Base-by-base conservation (phyloP, 495 filamentous ascomycete species). In the Podospora pseudoanserina region DNA sequence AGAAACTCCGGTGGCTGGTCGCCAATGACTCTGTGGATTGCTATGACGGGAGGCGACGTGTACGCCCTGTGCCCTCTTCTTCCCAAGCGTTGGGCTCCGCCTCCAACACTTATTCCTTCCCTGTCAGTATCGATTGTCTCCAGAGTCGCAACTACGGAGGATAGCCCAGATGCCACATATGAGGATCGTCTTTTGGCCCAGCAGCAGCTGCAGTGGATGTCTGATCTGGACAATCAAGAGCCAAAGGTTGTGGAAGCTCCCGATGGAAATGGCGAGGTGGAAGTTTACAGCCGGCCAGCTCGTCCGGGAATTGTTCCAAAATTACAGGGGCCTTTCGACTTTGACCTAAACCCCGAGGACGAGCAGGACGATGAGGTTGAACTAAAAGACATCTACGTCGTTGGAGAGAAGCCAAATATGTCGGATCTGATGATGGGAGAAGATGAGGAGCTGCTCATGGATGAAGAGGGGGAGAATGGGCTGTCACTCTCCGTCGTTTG, bases 61-160 rank as follows among this genome's bases (percentile, higher is more conserved):
- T 97, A 97, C 71, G 91, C 92, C 7, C 79, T 97, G n/a, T 96
- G 93, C 76, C 93, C 93, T 11, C 83, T 97, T 4, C 79, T 97
- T 30, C 93, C 93, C 4, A 85, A 85, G 16, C 92, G 87, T 72
- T 97, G 92, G 92, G 84, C 90, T 62, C 89, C 90, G n/a, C 87
- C 90, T 18, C 84, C 89, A 2, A 88, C 88, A 0, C 82, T 91
- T 15, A 86, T 96, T 30, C 89, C 93, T 3, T 90, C 91, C 0
- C 81, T 97, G 34, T 91, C 91, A 18, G 85, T 92, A 16, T 86
- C 88, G 16, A 89, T 93, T 65, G 84, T 91, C 19, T 84, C 87
- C 18, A 91, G 91, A 68, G 72, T 87, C 2, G 86, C 87, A 6
- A 83, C 86, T 1, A 72, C 86, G 18, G 84, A 90, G 67, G 85